phyloP scores from a whole-genome alignment of 2,329 filamentous ascomycete genomes.

The Cladophialophora yegresii region DNA sequence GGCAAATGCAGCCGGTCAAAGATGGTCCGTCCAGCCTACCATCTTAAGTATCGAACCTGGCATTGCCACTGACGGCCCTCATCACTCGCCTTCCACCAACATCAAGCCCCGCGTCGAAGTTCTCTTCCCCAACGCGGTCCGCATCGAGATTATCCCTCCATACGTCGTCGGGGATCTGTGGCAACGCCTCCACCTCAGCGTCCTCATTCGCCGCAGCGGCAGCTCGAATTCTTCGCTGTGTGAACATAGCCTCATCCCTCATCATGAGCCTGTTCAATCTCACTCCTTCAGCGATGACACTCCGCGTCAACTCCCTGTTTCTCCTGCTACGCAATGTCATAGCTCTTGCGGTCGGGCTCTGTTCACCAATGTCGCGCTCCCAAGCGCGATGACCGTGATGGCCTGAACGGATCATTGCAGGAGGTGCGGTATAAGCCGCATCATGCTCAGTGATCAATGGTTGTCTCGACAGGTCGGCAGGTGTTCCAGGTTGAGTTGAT shows the following conservation, averaged over 20 bases:
- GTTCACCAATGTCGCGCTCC: conserved; percentile 20
- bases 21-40: neutral
- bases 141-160: conserved; percentile 36
- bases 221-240: conserved; percentile 10
- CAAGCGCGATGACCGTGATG: conserved; percentile 12
- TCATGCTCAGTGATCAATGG: conserved; percentile 28
- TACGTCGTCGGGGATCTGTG: conserved; percentile 8
- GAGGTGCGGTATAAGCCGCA: conserved; percentile 35
- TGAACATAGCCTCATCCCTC: conserved; percentile 24
- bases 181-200: conserved; percentile 7
- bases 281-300: conserved; percentile 26
- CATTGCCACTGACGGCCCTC: conserved; percentile 32
- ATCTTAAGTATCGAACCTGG: conserved; percentile 21
- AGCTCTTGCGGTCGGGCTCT: conserved; percentile 32
- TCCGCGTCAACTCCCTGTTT: conserved; percentile 31
- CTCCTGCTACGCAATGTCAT: conserved; percentile 30
- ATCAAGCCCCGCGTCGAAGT: conserved; percentile 26
- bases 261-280: conserved; percentile 26
- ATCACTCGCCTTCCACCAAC: conserved; percentile 13
- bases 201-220: conserved; percentile 5
- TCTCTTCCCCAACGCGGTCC: conserved; percentile 36
- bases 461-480: conserved; percentile 31
- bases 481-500: conserved; percentile 34
- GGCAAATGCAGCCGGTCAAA: neutral
- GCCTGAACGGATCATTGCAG: conserved; percentile 26